Evolutionary conservation across 148 eudicot species (phyloP).

Genomic region (Rhododendron mucronatum): DNA sequence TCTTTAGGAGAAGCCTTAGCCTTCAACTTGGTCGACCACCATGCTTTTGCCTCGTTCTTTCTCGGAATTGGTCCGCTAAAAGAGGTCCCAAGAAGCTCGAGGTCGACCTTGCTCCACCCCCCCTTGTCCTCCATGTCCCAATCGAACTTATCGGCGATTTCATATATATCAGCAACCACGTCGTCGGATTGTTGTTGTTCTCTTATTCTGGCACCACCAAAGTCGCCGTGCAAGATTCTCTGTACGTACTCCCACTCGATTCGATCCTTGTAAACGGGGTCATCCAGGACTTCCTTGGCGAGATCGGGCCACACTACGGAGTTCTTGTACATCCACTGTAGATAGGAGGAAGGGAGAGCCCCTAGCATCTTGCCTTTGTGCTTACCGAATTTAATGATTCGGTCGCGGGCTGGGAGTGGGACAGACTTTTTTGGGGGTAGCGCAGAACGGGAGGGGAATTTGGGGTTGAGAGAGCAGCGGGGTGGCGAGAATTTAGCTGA

Average conservation of each 20-base stretch:
- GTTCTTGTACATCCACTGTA: slow-evolving; percentile 64
- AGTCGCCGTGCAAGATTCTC: slow-evolving; percentile 43
- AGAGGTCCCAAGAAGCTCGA: slow-evolving; percentile 68
- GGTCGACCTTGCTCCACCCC: slow-evolving; percentile 64
- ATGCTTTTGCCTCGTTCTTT: neutral
- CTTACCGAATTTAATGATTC: slow-evolving; percentile 66
- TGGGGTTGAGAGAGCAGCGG: slow-evolving; percentile 1
- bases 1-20: neutral
- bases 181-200: neutral
- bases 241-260: slow-evolving; percentile 84
- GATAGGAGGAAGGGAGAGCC: slow-evolving; percentile 62
- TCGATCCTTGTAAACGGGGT: slow-evolving; percentile 74
- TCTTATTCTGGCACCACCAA: neutral
- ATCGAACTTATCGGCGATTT: slow-evolving; percentile 63
- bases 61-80: slow-evolving; percentile 69
- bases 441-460: neutral
- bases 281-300: slow-evolving; percentile 64
- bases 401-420: slow-evolving; percentile 51
- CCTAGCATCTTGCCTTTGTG: slow-evolving; percentile 78
- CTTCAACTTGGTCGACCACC: neutral
- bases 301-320: slow-evolving; percentile 56
- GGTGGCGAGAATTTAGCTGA: neutral
- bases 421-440: neutral
- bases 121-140: slow-evolving; percentile 74
- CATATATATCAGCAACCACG: slow-evolving; percentile 44